Evolutionary conservation across 768 basidiomycete species (phyloP).

Genomic region (Tricholoma hemisulphureum): DNA sequence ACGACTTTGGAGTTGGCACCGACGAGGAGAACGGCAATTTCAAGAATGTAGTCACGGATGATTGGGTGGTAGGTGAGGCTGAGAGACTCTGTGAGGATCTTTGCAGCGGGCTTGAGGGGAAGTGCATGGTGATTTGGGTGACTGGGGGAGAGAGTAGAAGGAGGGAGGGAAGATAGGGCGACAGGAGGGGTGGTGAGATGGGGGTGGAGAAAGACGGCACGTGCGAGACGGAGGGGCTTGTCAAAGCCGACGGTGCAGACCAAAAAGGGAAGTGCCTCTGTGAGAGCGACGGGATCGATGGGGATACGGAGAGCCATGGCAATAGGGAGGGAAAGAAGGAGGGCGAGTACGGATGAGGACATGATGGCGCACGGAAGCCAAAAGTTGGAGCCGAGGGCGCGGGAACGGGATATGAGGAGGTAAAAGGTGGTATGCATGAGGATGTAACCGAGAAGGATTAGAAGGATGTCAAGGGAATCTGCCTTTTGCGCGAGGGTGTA

Average conservation of each 20-base stretch:
- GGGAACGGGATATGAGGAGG: slow-evolving; percentile 83
- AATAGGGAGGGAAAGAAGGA: slow-evolving; percentile 81
- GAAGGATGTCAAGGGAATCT: slow-evolving; percentile 91
- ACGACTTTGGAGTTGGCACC: slow-evolving; percentile 87
- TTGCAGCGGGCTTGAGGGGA: slow-evolving; percentile 69
- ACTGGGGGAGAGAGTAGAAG: slow-evolving; percentile 25
- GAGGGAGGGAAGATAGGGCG: slow-evolving; percentile 28
- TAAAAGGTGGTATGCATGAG: slow-evolving; percentile 97
- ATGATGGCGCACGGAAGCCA: slow-evolving; percentile 68
- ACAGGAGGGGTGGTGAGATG: slow-evolving; percentile 47
- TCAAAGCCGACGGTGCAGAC: slow-evolving; percentile 98
- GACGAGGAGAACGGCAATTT: slow-evolving; percentile 83
- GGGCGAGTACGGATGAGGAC: slow-evolving; percentile 76
- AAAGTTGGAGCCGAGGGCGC: slow-evolving; percentile 72
- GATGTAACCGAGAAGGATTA: slow-evolving; percentile 90
- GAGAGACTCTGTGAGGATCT: slow-evolving; percentile 83
- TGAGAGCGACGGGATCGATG: slow-evolving; percentile 89
- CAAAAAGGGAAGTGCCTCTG: slow-evolving; percentile 95
- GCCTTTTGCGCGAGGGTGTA: slow-evolving; percentile 61
- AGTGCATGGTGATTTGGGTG: slow-evolving; percentile 19
- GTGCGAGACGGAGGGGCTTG: slow-evolving; percentile 90
- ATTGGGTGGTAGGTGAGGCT: slow-evolving; percentile 77
- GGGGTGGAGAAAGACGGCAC: slow-evolving; percentile 85
- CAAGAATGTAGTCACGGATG: slow-evolving; percentile 89
- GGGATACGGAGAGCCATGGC: slow-evolving; percentile 73